Base-by-base conservation (phyloP, 371 early-diverging fungal genomes). In the Mucor irregularis region DNA sequence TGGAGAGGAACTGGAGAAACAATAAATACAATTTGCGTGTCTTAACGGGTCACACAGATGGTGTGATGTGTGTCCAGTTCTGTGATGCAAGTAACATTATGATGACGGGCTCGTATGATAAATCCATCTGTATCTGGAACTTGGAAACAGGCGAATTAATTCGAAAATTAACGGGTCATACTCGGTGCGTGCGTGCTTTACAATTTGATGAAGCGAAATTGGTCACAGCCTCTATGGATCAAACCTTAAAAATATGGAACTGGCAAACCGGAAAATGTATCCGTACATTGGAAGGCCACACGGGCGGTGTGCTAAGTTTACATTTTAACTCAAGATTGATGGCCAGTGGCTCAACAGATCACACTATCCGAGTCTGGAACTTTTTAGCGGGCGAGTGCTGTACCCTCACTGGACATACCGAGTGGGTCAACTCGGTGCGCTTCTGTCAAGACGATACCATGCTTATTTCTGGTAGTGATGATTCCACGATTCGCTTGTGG, bases 181-280 rank as follows among this genome's bases (percentile, higher is more conserved):
- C 88, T 4, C 83, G 89, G 5, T 87, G 90, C 17, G 89, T 99
- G 0, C 81, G 95, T 3, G 90, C 90, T 1, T 80, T 98, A 6
- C 95, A 91, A 51, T 92, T 93, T 63, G 91, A 92, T 62, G 87
- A 88, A 34, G 83, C 84, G 53, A 91, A 89, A 68, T 74, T 93
- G 24, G 87, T 94, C 22, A 88, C 93, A 6, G 93, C 91, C 5
- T 90, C 94, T 10, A 87, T 91, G 72, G 99, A 99, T 64, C 83
- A 90, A 35, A 96, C 96, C 0, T 84, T 99, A 16, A 82, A 91
- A 57, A 90, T 99, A 46, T 99, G 99, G 99, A 92, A 97, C 74
- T 90, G 93, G 67, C 90, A 91, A 46, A 90, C 88, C 4, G 98
- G 96, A 30, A 73, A 87, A 28, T 90, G 91, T 56, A 84, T 98